Conservation (phyloP, 371 early-diverging fungal species). For the Mortierella sp. region DNA sequence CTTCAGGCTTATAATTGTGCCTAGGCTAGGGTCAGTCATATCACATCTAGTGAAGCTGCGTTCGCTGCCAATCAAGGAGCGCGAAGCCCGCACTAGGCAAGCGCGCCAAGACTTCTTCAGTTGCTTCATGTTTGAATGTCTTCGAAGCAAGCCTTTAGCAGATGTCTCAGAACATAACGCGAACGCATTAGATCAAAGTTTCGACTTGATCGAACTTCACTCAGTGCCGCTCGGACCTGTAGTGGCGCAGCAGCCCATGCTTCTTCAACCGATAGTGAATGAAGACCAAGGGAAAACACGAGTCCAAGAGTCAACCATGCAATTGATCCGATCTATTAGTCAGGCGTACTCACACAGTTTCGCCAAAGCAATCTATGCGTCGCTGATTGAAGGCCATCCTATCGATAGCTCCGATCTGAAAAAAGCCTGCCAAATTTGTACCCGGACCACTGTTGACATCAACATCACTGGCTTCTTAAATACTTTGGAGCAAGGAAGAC, state of each 20-base stretch:
- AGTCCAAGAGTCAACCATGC: conserved; percentile 48
- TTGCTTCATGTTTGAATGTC: conserved; percentile 69
- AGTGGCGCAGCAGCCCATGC: conserved; percentile 22
- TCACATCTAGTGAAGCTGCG: conserved; percentile 52
- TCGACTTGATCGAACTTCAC: conserved; percentile 39
- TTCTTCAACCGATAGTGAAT: conserved; percentile 47
- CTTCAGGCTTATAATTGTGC: conserved; percentile 71
- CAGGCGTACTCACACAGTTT: conserved; percentile 69
- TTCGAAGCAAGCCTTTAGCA: conserved; percentile 61
- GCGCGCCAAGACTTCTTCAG: conserved; percentile 46
- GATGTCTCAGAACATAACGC: conserved; percentile 38
- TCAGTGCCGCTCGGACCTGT: conserved; percentile 31
- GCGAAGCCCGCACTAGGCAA: conserved; percentile 1
- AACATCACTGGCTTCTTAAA: conserved; percentile 83
- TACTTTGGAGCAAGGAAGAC: conserved; percentile 68
- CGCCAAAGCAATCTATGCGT: conserved; percentile 73
- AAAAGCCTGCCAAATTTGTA: conserved; percentile 74
- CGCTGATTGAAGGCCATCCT: conserved; percentile 71
- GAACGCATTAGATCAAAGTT: conserved; percentile 30
- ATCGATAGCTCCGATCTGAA: conserved; percentile 72
- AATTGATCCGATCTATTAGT: conserved; percentile 45
- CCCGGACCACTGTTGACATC: conserved; percentile 74
- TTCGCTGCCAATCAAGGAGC: conserved; percentile 21
- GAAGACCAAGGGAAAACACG: conserved; percentile 47
- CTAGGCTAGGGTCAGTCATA: conserved; percentile 66